Base-by-base conservation (phyloP, 2,329 filamentous ascomycete genomes). In the Calonectria ilicicola region DNA sequence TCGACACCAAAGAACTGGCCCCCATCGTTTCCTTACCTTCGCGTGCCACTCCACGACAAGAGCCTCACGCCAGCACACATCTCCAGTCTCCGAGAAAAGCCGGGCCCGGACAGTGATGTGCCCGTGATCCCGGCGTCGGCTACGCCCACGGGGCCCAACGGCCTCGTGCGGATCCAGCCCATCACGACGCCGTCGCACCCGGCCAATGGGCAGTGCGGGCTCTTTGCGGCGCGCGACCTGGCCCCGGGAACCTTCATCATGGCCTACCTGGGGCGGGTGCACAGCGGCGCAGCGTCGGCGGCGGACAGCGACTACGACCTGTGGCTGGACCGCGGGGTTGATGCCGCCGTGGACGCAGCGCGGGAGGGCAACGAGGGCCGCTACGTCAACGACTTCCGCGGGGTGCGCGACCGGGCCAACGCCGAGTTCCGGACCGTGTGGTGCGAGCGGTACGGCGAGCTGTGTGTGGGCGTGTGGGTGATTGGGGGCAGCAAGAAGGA, bases 381-480 rank as follows among this genome's bases (percentile, higher is more conserved):
- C 12, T 93, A 92, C 76, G 87, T 93, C 56, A 93, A 93, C 78
- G 92, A 93, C 81, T 93, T 91, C 77, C 85, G 92, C 8, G 91
- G 91, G 4, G 86, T 93, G 2, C 83, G 84, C 15, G 84, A 83
- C 62, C 82, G 86, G 70, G 85, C 89, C 1, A 91, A 91, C 72
- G 89, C 89, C 8, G 90, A 91, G 83, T 93, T 92, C 76, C 85
- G 84, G 49, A 88, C 89, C 74, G 88, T 87, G 2, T 92, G 90
- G 89, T 89, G 91, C 80, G 81, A 82, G 75, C 80, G 85, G 27
- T 86, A 84, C 60, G 84, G 85, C 5, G 86, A 92, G 83, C 84
- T 86, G 58, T 88, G 87, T 19, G 91, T 92, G 83, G 89, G 87
- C 0, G 87, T 92, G 17, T 92, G 88, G 84, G 90, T 91, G 15